These are phyloP conservation scores for Fusarium anguioides DNA, from an alignment of 2,329 filamentous ascomycete species.

Conservation along the genomic window DNA sequence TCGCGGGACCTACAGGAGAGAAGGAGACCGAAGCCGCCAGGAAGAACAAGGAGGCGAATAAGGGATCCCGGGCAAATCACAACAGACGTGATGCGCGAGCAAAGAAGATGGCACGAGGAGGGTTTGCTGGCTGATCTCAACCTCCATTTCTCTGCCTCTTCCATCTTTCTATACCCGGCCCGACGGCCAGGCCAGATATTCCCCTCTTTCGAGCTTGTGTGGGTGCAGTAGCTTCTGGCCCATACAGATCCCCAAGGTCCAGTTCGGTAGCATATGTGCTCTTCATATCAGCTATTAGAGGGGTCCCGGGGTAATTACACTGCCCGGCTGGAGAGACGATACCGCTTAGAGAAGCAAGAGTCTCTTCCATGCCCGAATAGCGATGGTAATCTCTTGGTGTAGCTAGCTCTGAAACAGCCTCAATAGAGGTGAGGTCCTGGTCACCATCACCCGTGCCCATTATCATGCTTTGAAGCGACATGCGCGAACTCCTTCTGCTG, in stretches of 20 bases:
- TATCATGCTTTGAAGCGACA: slow-evolving; percentile 57
- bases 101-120: slow-evolving; percentile 71
- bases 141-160: slow-evolving; percentile 37
- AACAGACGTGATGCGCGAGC: slow-evolving; percentile 79
- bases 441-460: slow-evolving; percentile 51
- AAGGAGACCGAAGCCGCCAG: slow-evolving; percentile 77
- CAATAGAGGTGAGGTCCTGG: slow-evolving; percentile 54
- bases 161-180: slow-evolving; percentile 10
- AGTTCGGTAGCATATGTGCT: slow-evolving; percentile 55
- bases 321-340: slow-evolving; percentile 40
- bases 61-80: slow-evolving; percentile 85
- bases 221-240: neutral
- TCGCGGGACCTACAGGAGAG: slow-evolving; percentile 74
- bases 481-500: slow-evolving; percentile 55
- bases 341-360: slow-evolving; percentile 49
- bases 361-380: slow-evolving; percentile 51
- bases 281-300: slow-evolving; percentile 49
- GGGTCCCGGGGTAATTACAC: slow-evolving; percentile 42
- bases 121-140: slow-evolving; percentile 50
- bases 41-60: slow-evolving; percentile 83
- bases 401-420: slow-evolving; percentile 55
- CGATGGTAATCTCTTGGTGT: slow-evolving; percentile 54
- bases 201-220: slow-evolving; percentile 38
- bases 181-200: neutral
- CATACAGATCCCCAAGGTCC: slow-evolving; percentile 50